Evolutionary conservation across 2,329 filamentous ascomycete species (phyloP), one percentile per base, ranked within the genome.

Genomic region (Coleophoma cylindrospora): DNA sequence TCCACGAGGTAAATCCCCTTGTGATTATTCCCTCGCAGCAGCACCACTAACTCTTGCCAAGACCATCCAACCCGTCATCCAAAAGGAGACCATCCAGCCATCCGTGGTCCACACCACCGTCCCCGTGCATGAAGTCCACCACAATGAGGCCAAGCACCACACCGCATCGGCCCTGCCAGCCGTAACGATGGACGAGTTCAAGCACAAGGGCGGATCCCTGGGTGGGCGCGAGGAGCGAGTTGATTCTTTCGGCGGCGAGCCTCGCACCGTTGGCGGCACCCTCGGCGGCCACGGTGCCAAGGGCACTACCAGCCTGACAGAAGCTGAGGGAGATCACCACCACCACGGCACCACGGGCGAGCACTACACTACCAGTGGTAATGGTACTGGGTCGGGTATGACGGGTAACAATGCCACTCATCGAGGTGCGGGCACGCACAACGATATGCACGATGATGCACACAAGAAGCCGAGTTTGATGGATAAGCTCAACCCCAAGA

Each of bases 41-140:
- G 9, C 17, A 41, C 10, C 36, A n/a, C 14, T 19, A 27, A 19
- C 40, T 34, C 40, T 21, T 4, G 36, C 38, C 34, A n/a, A 22
- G 53, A 80, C 48, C 75, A 64, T 89, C 44, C 84, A 89, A 64
- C 86, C 86, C 0, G 76, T 89, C 1, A 72, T 90, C 34, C 74
- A 89, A 46, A 87, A 87, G 64, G 82, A 89, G 57, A 81, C 77
- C 1, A 71, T 89, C 27, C 79, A 86, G 55, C 84, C 83, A 2
- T 74, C 80, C 14, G 77, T 89, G 3, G 74, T 88, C 1, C 87
- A 90, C 71, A 89, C 82, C 21, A 88, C 83, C 1, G 74, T 86
- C 0, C 86, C 86, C 0, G 76, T 90, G 40, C 86, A 89, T 56
- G 86, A 90, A 68, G 77, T 79, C 2, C 86, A 89, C 62, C 82